Percentiles rank a stretch among this genome's conserved stretches.
Conservation (phyloP, 2,329 filamentous ascomycete genomes). For the Aspergillus alliaceus region DNA sequence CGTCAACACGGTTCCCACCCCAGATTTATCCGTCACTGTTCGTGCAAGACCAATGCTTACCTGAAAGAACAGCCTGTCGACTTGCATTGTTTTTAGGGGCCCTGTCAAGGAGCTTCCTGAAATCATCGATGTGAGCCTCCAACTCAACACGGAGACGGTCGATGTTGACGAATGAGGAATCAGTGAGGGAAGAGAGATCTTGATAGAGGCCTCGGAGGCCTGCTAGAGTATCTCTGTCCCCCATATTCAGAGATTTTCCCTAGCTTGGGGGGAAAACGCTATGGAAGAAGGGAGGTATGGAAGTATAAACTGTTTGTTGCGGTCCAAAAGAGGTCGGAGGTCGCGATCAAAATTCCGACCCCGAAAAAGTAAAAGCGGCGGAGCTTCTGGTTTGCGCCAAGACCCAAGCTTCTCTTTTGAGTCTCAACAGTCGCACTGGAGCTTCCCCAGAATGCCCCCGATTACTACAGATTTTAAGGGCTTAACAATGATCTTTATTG, state of each 20-base stretch:
- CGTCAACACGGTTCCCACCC: slow-evolving; percentile 17
- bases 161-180: slow-evolving; percentile 67
- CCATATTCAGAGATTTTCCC: slow-evolving; percentile 54
- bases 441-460: background rate
- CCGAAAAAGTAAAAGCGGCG: slow-evolving; percentile 16
- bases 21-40: background rate
- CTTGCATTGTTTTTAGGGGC: slow-evolving; percentile 72
- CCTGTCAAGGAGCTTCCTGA: slow-evolving; percentile 73
- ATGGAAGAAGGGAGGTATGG: slow-evolving; percentile 10
- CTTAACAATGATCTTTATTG: background rate
- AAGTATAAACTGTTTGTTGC: slow-evolving; percentile 28
- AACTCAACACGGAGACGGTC: slow-evolving; percentile 69
- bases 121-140: slow-evolving; percentile 64
- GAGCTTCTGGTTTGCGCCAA: slow-evolving; percentile 8
- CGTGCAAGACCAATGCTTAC: slow-evolving; percentile 45
- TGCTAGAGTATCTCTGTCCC: slow-evolving; percentile 70
- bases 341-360: slow-evolving; percentile 38
- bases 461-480: background rate
- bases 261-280: slow-evolving; percentile 28
- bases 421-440: background rate
- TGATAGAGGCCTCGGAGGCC: slow-evolving; percentile 81
- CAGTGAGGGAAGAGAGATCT: slow-evolving; percentile 75
- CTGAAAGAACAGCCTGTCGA: slow-evolving; percentile 67
- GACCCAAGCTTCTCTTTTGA: background rate
- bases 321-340: slow-evolving; percentile 35